These are phyloP conservation scores for Chaetomiaceae sp. DNA, from an alignment of 2,329 filamentous ascomycete genomes.

Conservation along the genomic window DNA sequence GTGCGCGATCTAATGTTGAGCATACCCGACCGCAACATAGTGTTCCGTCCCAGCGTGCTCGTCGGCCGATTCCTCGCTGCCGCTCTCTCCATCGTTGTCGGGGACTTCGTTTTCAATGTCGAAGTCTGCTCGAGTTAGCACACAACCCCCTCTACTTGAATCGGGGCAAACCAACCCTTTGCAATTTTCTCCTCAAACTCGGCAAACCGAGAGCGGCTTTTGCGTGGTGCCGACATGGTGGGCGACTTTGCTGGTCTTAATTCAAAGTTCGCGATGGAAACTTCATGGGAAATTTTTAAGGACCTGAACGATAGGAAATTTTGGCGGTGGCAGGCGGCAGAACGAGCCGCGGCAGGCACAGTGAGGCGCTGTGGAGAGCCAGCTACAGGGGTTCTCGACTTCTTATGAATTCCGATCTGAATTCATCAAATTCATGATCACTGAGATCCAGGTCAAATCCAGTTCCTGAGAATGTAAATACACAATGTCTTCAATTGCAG, in stretches of 20 bases:
- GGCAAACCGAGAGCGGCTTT: constrained; percentile 53
- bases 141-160: background rate
- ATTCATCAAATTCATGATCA: background rate
- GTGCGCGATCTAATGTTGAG: too few relatives aligned
- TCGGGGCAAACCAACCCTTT: constrained; percentile 47
- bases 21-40: constrained; percentile 70
- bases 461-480: background rate
- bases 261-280: constrained; percentile 8
- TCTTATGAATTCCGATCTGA: background rate
- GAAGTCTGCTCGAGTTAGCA: constrained; percentile 54
- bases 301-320: constrained; percentile 38
- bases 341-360: constrained; percentile 16
- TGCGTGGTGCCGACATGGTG: constrained; percentile 26
- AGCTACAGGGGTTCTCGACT: constrained; percentile 5
- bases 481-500: background rate
- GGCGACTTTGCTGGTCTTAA: background rate
- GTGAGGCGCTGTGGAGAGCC: constrained; percentile 8
- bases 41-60: constrained; percentile 64
- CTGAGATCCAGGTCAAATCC: background rate
- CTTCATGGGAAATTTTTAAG: constrained; percentile 28
- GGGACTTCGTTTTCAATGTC: constrained; percentile 69
- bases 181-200: constrained; percentile 58
- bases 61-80: constrained; percentile 34
- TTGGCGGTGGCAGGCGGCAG: constrained; percentile 48
- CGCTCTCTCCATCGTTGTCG: constrained; percentile 50